phyloP scores from a whole-genome alignment of 139 green algal genomes.

The Diplosphaera chodatii region DNA sequence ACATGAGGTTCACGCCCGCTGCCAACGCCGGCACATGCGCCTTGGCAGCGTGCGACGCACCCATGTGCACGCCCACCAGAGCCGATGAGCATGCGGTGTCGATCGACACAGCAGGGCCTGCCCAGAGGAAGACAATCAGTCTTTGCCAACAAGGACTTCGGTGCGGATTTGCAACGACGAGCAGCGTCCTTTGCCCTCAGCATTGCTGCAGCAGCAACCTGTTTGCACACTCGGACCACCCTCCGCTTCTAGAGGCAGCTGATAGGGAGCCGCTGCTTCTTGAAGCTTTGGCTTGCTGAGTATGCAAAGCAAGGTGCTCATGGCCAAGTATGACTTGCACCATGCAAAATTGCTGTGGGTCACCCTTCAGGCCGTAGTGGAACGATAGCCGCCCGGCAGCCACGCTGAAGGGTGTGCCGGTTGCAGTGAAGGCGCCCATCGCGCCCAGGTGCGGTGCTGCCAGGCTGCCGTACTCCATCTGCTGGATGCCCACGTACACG shows the following conservation, averaged over 20 bases:
- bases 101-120: slow-evolving; percentile 14
- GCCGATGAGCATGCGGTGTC: slow-evolving; percentile 35
- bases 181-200: too few relatives aligned
- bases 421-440: slow-evolving; percentile 62
- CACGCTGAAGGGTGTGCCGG: slow-evolving; percentile 61
- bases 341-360: neutral
- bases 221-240: too few relatives aligned
- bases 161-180: too few relatives aligned
- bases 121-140: slow-evolving; percentile 1
- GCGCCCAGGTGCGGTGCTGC: slow-evolving; percentile 31
- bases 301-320: too few relatives aligned
- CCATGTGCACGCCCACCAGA: slow-evolving; percentile 43
- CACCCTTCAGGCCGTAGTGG: slow-evolving; percentile 24
- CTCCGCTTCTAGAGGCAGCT: too few relatives aligned
- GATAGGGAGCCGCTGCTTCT: too few relatives aligned
- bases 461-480: slow-evolving; percentile 64
- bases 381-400: slow-evolving; percentile 43
- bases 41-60: neutral
- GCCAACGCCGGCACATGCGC: neutral
- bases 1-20: slow-evolving; percentile 36
- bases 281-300: too few relatives aligned
- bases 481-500: slow-evolving; percentile 62
- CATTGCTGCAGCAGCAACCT: too few relatives aligned
- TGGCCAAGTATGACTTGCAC: too few relatives aligned
- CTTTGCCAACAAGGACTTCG: too few relatives aligned